phyloP scores from a whole-genome alignment of 2,329 filamentous ascomycete species.

The Pseudocercospora crystallina region DNA sequence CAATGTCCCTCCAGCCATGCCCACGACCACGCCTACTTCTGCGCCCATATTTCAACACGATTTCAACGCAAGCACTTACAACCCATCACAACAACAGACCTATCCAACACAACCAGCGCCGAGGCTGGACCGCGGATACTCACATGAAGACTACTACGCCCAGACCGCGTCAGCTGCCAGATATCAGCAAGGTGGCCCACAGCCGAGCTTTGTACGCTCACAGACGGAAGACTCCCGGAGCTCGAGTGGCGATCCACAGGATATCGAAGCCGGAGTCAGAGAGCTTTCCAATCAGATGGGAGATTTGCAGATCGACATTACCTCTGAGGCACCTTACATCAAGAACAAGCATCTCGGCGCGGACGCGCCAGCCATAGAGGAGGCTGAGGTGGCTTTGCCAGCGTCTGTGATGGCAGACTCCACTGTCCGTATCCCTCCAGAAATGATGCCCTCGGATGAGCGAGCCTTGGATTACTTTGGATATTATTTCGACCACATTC shows the following conservation, averaged over 20 bases:
- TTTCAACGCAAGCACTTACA: conserved; percentile 13
- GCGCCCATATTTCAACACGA: conserved; percentile 19
- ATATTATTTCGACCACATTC: conserved; percentile 85
- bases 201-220: conserved; percentile 23
- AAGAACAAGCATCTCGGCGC: conserved; percentile 61
- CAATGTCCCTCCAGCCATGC: conserved; percentile 6
- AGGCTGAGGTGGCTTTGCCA: conserved; percentile 70
- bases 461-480: conserved; percentile 82
- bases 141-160: conserved; percentile 18
- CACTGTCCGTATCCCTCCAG: conserved; percentile 83
- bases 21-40: conserved; percentile 16
- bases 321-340: conserved; percentile 85
- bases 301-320: conserved; percentile 81
- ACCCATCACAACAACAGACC: conserved; percentile 14
- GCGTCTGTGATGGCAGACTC: conserved; percentile 68
- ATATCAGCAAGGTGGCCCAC: conserved; percentile 20
- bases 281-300: conserved; percentile 65
- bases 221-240: conserved; percentile 28
- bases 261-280: conserved; percentile 33
- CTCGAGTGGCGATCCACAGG: conserved; percentile 33
- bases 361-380: conserved; percentile 65
- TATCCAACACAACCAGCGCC: conserved; percentile 16
- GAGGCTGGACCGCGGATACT: conserved; percentile 16
- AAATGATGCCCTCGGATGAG: conserved; percentile 87
- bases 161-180: conserved; percentile 10